Evolutionary conservation across 805 yeast species (phyloP).

Genomic region (Metschnikowia aberdeeniae): DNA sequence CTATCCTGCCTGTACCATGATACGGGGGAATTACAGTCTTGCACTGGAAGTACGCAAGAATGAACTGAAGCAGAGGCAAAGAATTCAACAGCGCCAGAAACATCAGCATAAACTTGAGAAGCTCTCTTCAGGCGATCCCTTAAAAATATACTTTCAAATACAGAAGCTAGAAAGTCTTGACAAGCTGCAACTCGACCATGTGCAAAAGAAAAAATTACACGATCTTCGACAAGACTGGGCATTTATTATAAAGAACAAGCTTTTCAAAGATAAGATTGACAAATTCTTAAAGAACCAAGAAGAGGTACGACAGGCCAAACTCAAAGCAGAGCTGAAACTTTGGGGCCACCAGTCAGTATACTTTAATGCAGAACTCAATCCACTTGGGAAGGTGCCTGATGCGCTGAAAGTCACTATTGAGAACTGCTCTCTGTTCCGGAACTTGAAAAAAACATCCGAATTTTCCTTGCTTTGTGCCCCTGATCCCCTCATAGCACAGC

Average conservation of each 20-base stretch:
- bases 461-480: constrained; percentile 15
- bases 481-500: constrained; percentile 29
- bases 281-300: constrained; percentile 21
- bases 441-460: constrained; percentile 30
- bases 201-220: constrained; percentile 20
- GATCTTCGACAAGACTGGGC: constrained; percentile 38
- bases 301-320: constrained; percentile 15
- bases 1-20: constrained; percentile 13
- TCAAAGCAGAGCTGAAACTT: constrained; percentile 21
- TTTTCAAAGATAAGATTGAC: constrained; percentile 29
- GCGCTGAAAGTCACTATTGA: background rate
- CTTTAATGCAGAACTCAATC: constrained; percentile 65
- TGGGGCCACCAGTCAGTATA: constrained; percentile 51
- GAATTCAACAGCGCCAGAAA: constrained; percentile 36
- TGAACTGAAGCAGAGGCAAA: constrained; percentile 33
- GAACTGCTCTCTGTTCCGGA: constrained; percentile 21
- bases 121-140: constrained; percentile 32
- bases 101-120: constrained; percentile 23
- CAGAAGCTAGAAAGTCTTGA: constrained; percentile 21
- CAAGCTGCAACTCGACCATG: constrained; percentile 13
- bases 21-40: constrained; percentile 30
- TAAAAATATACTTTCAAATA: constrained; percentile 29
- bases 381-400: constrained; percentile 51
- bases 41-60: constrained; percentile 35
- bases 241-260: constrained; percentile 30